These are phyloP conservation scores for Coccomyxa subellipsoidea DNA, from an alignment of 163 green algal species.

Conservation along the genomic window DNA sequence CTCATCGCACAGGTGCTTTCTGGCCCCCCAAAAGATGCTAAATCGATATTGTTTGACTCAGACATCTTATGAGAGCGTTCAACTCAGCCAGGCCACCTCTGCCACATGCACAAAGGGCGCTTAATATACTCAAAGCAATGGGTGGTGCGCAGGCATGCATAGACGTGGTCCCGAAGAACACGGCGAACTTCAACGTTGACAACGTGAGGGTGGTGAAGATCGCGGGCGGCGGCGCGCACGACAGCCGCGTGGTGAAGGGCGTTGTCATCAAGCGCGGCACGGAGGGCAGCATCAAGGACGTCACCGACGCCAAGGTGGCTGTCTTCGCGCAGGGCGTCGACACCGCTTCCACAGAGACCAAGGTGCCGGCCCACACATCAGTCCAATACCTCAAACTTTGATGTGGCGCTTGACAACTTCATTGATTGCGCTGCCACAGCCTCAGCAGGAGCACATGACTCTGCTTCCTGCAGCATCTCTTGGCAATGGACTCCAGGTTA, in stretches of 20 bases:
- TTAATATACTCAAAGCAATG: neutral
- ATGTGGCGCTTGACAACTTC: too few species aligned
- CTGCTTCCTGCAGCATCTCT: too few species aligned
- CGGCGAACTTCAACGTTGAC: constrained; percentile 98
- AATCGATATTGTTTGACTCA: too few species aligned
- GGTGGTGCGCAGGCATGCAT: constrained; percentile 16
- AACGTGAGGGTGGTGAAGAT: constrained; percentile 98
- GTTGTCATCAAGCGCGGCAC: constrained; percentile 89
- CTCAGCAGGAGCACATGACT: too few species aligned
- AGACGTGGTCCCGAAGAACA: constrained; percentile 88
- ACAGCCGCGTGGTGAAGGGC: constrained; percentile 61
- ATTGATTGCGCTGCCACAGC: too few species aligned
- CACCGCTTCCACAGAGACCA: constrained; percentile 92
- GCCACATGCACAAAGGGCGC: too few species aligned
- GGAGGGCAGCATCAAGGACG: constrained; percentile 81
- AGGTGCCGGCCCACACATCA: constrained; percentile 44
- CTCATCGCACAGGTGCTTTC: constrained; percentile 67
- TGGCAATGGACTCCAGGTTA: too few species aligned
- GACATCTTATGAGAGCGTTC: too few species aligned
- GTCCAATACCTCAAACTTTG: too few species aligned
- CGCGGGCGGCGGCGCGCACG: constrained; percentile 48
- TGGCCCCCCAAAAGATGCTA: too few species aligned
- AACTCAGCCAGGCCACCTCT: neutral
- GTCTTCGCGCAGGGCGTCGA: constrained; percentile 91
- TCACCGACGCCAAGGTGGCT: constrained; percentile 87